A percentile compares a stretch with the other conserved stretches of the same genome.
Evolutionary conservation across 805 yeast genomes (phyloP).

Genomic region (Candida nemodendra): DNA sequence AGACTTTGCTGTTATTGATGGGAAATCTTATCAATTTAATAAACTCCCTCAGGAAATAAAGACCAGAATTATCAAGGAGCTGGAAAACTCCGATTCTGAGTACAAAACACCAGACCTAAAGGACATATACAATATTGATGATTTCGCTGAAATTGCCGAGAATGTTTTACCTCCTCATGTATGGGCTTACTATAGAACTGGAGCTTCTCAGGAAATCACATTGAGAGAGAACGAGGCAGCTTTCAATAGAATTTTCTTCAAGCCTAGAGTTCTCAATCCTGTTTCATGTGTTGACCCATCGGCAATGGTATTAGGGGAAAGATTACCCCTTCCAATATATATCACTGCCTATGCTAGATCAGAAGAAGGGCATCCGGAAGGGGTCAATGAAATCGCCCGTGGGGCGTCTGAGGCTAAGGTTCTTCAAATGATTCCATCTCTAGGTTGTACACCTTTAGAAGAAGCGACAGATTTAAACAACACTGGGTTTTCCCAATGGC

Average conservation of each 20-base stretch:
- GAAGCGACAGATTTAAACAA: constrained; percentile 69
- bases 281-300: constrained; percentile 57
- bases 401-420: constrained; percentile 48
- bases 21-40: not conserved
- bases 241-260: constrained; percentile 74
- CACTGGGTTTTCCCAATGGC: constrained; percentile 70
- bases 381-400: constrained; percentile 70
- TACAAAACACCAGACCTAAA: constrained; percentile 57
- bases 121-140: constrained; percentile 66
- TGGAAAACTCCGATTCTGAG: not conserved
- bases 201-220: constrained; percentile 81
- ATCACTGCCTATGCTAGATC: constrained; percentile 84
- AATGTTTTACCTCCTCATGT: constrained; percentile 65
- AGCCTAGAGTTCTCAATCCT: constrained; percentile 71
- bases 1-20: not conserved
- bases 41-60: not conserved
- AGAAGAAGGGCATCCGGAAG: constrained; percentile 78
- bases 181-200: constrained; percentile 85
- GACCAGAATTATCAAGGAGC: not conserved
- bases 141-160: constrained; percentile 78
- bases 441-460: constrained; percentile 78
- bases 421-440: constrained; percentile 60
- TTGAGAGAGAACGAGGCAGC: constrained; percentile 80
- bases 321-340: constrained; percentile 67
- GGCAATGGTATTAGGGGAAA: constrained; percentile 64